Evolutionary conservation across 257 asterid genomes (phyloP).

Genomic region (Nicotiana undulata): DNA sequence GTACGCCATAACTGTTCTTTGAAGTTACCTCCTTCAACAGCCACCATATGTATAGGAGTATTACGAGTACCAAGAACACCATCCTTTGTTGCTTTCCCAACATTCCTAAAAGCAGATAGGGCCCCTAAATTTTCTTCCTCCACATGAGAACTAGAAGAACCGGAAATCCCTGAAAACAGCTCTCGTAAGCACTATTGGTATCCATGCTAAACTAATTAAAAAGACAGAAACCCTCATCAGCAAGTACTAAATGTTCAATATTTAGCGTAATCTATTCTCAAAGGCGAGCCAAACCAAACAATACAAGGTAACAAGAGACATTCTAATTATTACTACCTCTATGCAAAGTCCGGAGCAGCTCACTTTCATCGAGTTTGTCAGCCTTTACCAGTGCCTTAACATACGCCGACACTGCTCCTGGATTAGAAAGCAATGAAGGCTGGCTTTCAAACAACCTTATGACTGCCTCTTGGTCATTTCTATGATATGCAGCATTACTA

Average conservation of each 20-base stretch:
- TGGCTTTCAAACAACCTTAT: slow-evolving; percentile 76
- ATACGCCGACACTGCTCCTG: slow-evolving; percentile 76
- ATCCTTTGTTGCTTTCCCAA: slow-evolving; percentile 58
- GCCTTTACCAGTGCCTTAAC: slow-evolving; percentile 81
- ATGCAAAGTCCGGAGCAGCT: slow-evolving; percentile 66
- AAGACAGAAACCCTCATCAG: neutral
- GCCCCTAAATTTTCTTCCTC: slow-evolving; percentile 55
- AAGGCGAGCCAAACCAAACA: neutral
- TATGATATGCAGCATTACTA: slow-evolving; percentile 59
- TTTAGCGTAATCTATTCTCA: neutral
- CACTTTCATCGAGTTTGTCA: slow-evolving; percentile 78
- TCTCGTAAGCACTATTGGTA: slow-evolving; percentile 3
- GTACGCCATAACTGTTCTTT: slow-evolving; percentile 95
- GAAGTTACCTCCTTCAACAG: slow-evolving; percentile 73
- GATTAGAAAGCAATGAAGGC: slow-evolving; percentile 66
- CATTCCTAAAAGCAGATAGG: slow-evolving; percentile 64
- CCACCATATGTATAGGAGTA: slow-evolving; percentile 92
- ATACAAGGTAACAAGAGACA: neutral
- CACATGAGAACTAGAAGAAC: slow-evolving; percentile 35
- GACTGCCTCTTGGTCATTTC: slow-evolving; percentile 75
- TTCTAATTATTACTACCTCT: slow-evolving; percentile 38
- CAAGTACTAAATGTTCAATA: neutral
- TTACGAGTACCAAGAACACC: slow-evolving; percentile 76
- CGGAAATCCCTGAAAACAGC: slow-evolving; percentile 35
- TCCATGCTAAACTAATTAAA: slow-evolving; percentile 1